Percentiles rank a stretch among this genome's conserved stretches.
phyloP scores from a whole-genome alignment of 78 protist species.

The Cavenderia fasciculata region DNA sequence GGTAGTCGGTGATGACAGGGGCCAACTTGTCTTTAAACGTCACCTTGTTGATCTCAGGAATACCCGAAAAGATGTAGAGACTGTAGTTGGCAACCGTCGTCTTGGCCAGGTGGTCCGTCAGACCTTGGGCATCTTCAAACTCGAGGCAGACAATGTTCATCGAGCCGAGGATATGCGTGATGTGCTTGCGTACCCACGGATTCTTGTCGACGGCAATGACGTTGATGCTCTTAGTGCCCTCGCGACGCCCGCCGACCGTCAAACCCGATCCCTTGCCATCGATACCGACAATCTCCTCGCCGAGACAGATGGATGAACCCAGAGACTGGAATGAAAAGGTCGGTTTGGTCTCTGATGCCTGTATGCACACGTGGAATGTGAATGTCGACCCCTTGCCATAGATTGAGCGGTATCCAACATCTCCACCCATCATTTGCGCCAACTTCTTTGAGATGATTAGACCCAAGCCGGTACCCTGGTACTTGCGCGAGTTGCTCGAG shows the following conservation, averaged over 20 bases:
- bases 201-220: conserved; percentile 44
- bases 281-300: conserved; percentile 23
- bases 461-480: conserved; percentile 83
- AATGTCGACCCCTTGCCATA: conserved; percentile 80
- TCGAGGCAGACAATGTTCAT: conserved; percentile 30
- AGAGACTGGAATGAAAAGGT: conserved; percentile 1
- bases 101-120: neutral
- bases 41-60: too few relatives aligned
- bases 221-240: too few relatives aligned
- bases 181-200: conserved; percentile 11
- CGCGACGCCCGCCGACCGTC: conserved; percentile 5
- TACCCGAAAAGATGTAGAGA: too few relatives aligned
- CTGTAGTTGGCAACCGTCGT: neutral
- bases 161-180: conserved; percentile 1
- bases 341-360: neutral
- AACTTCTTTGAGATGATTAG: conserved; percentile 64
- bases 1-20: too few relatives aligned
- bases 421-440: conserved; percentile 72
- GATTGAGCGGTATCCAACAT: conserved; percentile 9
- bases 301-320: conserved; percentile 28
- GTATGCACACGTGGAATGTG: conserved; percentile 16
- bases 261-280: neutral
- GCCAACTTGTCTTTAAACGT: too few relatives aligned
- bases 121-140: neutral
- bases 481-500: neutral